Base-by-base conservation (phyloP, 345 rosid species). In the Eucalyptus pauciflora region DNA sequence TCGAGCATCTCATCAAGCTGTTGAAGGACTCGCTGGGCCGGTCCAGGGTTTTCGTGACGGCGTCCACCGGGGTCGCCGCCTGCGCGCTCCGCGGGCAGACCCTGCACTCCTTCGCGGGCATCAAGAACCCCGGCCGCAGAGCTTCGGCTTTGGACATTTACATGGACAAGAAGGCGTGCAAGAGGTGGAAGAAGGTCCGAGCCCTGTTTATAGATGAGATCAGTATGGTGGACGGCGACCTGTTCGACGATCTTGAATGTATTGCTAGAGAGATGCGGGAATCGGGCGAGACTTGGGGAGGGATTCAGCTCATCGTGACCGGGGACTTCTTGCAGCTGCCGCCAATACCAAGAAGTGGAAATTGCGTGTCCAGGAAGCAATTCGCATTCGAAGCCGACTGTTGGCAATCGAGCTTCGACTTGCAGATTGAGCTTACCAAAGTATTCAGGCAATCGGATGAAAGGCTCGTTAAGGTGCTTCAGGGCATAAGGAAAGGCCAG, bases 301-400 rank as follows among this genome's bases (percentile, higher is more conserved):
- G 94, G 48, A 91, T 92, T 50, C 91, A 83, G 89, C 91, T 93
- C 54, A 86, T 92, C 22, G 94, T 83, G 24, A 64, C 91, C 48
- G 93, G 93, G 41, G 93, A 92, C 87, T 93, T 91, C 86, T 89
- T 90, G 45, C 94, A 92, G 91, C 49, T 93, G 62, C 92, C 91
- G 5, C 93, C 91, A 1, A 87, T 89, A 50, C 33, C 51, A 17
- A 80, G 86, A 24, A 29, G 64, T 20, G 22, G 51, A 29, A 27
- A 56, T 37, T 41, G 29, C 15, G 7, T 14, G 16, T 69, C 31
- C 1, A 54, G 60, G 4, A 89, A 89, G 86, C 90, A 90, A 89
- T 93, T 92, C 67, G 92, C 93, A 4, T 91, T 93, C 76, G 92
- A 91, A 86, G 93, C 93, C 24, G 92, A 91, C 58, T 93, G 92